These are phyloP conservation scores for Podospora australis DNA, from an alignment of 495 filamentous ascomycete genomes.

Conservation along the genomic window DNA sequence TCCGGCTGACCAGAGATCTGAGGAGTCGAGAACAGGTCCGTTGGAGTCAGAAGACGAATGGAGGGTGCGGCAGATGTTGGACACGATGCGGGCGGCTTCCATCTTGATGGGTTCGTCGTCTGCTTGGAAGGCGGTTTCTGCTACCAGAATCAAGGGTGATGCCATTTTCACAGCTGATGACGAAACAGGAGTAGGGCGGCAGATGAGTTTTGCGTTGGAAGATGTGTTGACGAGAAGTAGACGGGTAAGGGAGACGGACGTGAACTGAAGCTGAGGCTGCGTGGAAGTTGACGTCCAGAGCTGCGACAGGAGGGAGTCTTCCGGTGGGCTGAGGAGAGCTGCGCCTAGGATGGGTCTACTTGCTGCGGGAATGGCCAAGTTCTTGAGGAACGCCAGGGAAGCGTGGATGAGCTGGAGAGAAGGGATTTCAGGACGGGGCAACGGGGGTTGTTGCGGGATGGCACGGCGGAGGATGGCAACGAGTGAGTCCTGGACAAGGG, in stretches of 20 bases:
- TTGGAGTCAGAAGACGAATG: conserved; percentile 1
- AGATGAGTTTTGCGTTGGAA: conserved; percentile 48
- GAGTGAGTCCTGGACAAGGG: conserved; percentile 50
- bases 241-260: conserved; percentile 60
- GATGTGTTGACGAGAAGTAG: conserved; percentile 55
- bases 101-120: conserved; percentile 62
- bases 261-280: conserved; percentile 63
- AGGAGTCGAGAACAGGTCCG: neutral
- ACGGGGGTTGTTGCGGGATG: conserved; percentile 14
- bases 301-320: conserved; percentile 44
- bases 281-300: conserved; percentile 52
- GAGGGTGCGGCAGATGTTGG: conserved; percentile 57
- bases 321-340: conserved; percentile 19
- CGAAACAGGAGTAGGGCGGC: conserved; percentile 21
- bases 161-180: conserved; percentile 32
- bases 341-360: conserved; percentile 58
- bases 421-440: conserved; percentile 29
- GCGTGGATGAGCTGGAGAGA: conserved; percentile 55
- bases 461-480: conserved; percentile 42
- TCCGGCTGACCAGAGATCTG: neutral
- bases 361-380: conserved; percentile 60
- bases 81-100: conserved; percentile 62
- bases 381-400: conserved; percentile 68
- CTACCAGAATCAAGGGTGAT: conserved; percentile 56
- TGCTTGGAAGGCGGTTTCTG: conserved; percentile 51